These are phyloP conservation scores for Saturnispora silvae DNA, from an alignment of 805 yeast species.

Conservation along the genomic window DNA sequence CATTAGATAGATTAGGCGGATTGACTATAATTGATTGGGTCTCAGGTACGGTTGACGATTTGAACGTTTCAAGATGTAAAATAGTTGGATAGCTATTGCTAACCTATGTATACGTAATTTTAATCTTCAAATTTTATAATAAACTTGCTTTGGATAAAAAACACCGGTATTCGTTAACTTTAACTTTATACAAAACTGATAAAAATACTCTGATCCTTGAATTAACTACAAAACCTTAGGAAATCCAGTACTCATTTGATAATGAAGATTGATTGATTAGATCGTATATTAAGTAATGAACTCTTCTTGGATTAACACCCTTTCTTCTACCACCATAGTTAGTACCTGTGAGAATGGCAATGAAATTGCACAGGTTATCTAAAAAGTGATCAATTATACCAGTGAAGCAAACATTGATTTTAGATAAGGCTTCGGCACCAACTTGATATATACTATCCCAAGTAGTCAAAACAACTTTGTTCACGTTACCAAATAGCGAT, in stretches of 20 bases:
- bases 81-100: constrained; percentile 26
- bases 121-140: no score
- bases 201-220: no score
- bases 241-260: constrained; percentile 11
- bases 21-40: constrained; percentile 78
- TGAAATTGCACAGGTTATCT: not conserved
- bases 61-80: constrained; percentile 58
- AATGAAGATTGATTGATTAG: constrained; percentile 3
- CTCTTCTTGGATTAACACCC: constrained; percentile 11
- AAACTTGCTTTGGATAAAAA: no score
- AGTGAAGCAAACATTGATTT: not conserved
- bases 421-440: not conserved
- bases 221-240: no score
- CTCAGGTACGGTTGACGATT: constrained; percentile 68
- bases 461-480: not conserved
- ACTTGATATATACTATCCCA: not conserved
- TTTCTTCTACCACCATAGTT: constrained; percentile 6
- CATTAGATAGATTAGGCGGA: constrained; percentile 73
- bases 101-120: no score
- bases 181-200: no score
- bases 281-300: constrained; percentile 26
- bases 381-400: not conserved
- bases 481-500: constrained; percentile 1
- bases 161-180: no score
- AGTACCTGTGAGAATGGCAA: not conserved